A percentile compares a stretch with the other conserved stretches of the same genome.
Conservation (phyloP, 129 eudicot species). For the Ambrosia artemisiifolia region DNA sequence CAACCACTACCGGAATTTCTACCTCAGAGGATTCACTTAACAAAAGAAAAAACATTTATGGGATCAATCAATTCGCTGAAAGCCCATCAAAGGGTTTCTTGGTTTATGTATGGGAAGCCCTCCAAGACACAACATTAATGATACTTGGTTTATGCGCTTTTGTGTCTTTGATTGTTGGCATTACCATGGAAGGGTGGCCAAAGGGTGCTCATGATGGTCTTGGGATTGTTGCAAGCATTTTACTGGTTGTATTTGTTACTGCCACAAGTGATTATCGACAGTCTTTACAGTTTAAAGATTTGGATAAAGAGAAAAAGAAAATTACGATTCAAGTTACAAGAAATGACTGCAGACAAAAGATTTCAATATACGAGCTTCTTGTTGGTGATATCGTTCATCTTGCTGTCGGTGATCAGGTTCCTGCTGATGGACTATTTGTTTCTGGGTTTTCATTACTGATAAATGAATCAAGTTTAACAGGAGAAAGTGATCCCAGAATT, state of each 20-base stretch:
- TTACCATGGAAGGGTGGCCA: constrained; percentile 87
- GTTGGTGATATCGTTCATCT: constrained; percentile 93
- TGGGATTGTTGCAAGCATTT: constrained; percentile 89
- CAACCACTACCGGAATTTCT: constrained; percentile 50
- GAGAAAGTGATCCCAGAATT: constrained; percentile 80
- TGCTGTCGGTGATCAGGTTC: constrained; percentile 90
- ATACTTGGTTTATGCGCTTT: constrained; percentile 81
- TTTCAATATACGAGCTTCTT: constrained; percentile 78
- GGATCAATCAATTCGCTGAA: constrained; percentile 75
- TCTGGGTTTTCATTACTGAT: constrained; percentile 77
- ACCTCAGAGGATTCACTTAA: constrained; percentile 52
- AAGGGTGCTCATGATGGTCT: constrained; percentile 97
- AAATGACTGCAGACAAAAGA: constrained; percentile 75
- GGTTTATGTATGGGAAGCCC: constrained; percentile 92
- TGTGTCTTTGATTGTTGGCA: constrained; percentile 80
- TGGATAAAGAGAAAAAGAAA: constrained; percentile 90
- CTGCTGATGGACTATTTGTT: constrained; percentile 88
- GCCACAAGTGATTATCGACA: constrained; percentile 92
- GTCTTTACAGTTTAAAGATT: constrained; percentile 88
- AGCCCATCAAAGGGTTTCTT: constrained; percentile 79
- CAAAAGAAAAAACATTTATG: constrained; percentile 57
- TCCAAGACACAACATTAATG: constrained; percentile 90
- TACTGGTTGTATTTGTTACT: constrained; percentile 85
- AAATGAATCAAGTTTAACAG: constrained; percentile 86
- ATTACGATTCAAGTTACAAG: constrained; percentile 84